A percentile compares a stretch with the other conserved stretches of the same genome.
Conservation (phyloP, 1,139 yeast genomes). For the Diutina catenulata region DNA sequence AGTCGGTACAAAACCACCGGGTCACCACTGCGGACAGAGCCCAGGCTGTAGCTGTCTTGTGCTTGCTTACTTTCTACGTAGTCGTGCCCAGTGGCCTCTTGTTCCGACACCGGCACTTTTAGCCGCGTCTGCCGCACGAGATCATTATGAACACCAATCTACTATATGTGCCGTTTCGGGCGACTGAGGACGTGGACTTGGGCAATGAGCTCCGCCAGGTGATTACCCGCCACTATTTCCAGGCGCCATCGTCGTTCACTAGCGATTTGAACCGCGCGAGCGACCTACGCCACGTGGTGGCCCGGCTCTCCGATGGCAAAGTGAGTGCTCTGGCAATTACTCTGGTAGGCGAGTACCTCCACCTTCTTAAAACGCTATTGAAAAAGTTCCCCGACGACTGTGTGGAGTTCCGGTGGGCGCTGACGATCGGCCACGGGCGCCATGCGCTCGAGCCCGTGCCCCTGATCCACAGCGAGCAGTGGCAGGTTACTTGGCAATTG, state of each 20-base stretch:
- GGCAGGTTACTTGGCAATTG: slow-evolving; percentile 56
- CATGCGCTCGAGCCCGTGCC: not conserved
- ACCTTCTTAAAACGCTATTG: slow-evolving; percentile 18
- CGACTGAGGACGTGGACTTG: slow-evolving; percentile 36
- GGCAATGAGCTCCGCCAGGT: slow-evolving; percentile 33
- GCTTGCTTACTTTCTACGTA: too few species aligned
- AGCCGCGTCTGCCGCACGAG: too few species aligned
- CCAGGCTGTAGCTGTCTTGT: too few species aligned
- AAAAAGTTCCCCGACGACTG: slow-evolving; percentile 31
- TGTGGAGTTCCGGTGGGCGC: slow-evolving; percentile 58
- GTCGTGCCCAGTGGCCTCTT: too few species aligned
- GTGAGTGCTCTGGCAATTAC: slow-evolving; percentile 8
- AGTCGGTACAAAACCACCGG: too few species aligned
- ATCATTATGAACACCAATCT: slow-evolving; percentile 18
- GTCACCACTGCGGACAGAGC: too few species aligned
- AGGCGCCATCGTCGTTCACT: slow-evolving; percentile 46
- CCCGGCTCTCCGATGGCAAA: slow-evolving; percentile 14
- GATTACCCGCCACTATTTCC: slow-evolving; percentile 53
- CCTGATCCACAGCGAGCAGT: slow-evolving; percentile 19
- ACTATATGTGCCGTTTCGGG: slow-evolving; percentile 40
- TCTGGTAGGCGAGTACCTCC: slow-evolving; percentile 17
- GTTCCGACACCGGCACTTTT: too few species aligned
- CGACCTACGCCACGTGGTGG: slow-evolving; percentile 15
- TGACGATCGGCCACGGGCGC: slow-evolving; percentile 40
- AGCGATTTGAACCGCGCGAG: slow-evolving; percentile 36